These are phyloP conservation scores for Larix sibirica DNA, from an alignment of 83 land plant species.

Conservation along the genomic window DNA sequence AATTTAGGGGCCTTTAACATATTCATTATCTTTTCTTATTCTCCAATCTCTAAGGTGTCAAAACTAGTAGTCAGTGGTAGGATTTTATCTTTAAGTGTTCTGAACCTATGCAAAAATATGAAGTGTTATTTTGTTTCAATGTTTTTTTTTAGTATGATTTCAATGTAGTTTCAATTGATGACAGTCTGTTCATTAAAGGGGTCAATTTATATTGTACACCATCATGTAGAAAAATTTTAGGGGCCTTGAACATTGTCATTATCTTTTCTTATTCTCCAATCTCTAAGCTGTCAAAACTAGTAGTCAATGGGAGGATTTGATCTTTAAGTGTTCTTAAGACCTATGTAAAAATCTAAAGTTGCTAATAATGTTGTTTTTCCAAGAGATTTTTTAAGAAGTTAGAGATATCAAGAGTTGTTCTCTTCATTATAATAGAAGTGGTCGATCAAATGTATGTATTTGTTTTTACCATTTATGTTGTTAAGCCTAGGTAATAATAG, in stretches of 20 bases:
- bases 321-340: background rate
- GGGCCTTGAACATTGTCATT: background rate
- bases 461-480: background rate
- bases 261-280: background rate
- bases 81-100: too few relatives aligned
- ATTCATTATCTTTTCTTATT: background rate
- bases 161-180: background rate
- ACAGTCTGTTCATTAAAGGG: too few relatives aligned
- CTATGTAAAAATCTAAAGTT: background rate
- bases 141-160: too few relatives aligned
- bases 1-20: background rate
- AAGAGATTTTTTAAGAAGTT: constrained; percentile 79
- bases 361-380: constrained; percentile 12
- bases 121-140: background rate
- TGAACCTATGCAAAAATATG: too few relatives aligned
- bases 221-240: background rate
- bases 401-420: constrained; percentile 63
- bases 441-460: constrained; percentile 64
- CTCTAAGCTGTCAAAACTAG: background rate
- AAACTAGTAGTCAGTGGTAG: too few relatives aligned
- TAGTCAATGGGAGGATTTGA: background rate
- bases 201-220: background rate
- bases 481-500: too few relatives aligned
- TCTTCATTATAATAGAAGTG: constrained; percentile 71
- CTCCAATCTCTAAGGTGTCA: background rate